Conservation (phyloP, 1,284 basidiomycete species). For the Papiliotrema fonsecae region DNA sequence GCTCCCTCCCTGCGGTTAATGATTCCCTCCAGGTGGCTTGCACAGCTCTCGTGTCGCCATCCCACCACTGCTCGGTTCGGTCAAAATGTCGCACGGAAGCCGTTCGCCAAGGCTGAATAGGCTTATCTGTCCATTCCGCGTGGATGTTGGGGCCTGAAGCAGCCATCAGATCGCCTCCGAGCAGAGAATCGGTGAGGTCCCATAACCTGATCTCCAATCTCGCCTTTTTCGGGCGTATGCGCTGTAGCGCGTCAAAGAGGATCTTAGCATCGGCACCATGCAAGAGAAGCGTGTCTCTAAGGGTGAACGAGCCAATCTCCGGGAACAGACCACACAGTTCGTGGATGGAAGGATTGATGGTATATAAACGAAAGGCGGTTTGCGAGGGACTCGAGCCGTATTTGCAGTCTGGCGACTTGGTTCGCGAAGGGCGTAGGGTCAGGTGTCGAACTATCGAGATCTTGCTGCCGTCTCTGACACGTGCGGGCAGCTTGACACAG, state of each 20-base stretch:
- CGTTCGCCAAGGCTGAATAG: background rate
- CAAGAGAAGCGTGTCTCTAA: slow-evolving; percentile 24
- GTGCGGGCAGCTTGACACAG: slow-evolving; percentile 3
- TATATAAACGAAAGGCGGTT: background rate
- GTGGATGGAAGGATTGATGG: slow-evolving; percentile 12
- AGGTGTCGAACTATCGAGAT: slow-evolving; percentile 17
- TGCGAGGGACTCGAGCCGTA: background rate
- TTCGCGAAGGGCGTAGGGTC: slow-evolving; percentile 8
- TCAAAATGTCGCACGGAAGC: too few relatives aligned
- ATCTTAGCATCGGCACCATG: slow-evolving; percentile 9
- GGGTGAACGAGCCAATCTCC: slow-evolving; percentile 15
- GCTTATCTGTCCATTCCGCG: background rate
- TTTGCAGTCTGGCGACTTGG: slow-evolving; percentile 1
- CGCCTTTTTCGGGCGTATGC: slow-evolving; percentile 20
- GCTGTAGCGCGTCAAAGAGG: slow-evolving; percentile 17
- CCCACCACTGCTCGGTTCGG: too few relatives aligned
- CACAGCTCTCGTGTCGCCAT: background rate
- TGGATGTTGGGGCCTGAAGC: slow-evolving; percentile 11
- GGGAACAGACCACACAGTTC: slow-evolving; percentile 13
- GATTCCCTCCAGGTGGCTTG: slow-evolving; percentile 18
- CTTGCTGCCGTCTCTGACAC: slow-evolving; percentile 2
- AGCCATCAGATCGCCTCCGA: slow-evolving; percentile 18
- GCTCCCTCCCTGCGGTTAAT: slow-evolving; percentile 12
- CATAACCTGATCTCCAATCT: slow-evolving; percentile 27
- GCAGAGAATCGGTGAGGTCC: slow-evolving; percentile 19